Evolutionary conservation across 1,284 basidiomycete genomes (phyloP).

Genomic region (Apiotrichum veenhuisii): DNA sequence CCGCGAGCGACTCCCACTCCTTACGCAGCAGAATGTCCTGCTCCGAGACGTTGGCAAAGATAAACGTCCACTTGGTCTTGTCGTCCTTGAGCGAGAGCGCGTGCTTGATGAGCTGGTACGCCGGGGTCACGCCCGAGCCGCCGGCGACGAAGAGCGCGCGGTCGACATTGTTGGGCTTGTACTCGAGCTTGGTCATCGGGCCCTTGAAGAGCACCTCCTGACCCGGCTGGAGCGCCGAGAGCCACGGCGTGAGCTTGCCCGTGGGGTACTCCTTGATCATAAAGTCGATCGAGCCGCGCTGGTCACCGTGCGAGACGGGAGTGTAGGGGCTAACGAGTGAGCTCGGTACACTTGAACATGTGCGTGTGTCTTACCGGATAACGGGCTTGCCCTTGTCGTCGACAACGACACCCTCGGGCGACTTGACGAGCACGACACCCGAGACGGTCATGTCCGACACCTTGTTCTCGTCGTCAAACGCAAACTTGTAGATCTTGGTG

Average conservation of each 20-base stretch:
- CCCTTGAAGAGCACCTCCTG: conserved; percentile 85
- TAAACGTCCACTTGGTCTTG: conserved; percentile 90
- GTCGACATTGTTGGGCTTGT: conserved; percentile 79
- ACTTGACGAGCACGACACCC: conserved; percentile 56
- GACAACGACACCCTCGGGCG: conserved; percentile 51
- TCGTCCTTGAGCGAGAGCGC: conserved; percentile 68
- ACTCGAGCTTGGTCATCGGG: conserved; percentile 77
- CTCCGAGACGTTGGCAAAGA: conserved; percentile 89
- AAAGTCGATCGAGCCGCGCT: conserved; percentile 70
- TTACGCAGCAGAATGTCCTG: conserved; percentile 83
- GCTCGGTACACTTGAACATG: too few relatives aligned
- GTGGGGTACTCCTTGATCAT: conserved; percentile 70
- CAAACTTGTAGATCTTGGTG: conserved; percentile 77
- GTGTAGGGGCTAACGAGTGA: conserved; percentile 63
- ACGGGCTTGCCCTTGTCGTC: conserved; percentile 83
- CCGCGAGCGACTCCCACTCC: conserved; percentile 71
- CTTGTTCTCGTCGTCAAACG: conserved; percentile 62
- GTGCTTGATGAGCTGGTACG: conserved; percentile 62
- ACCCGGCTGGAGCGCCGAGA: conserved; percentile 68
- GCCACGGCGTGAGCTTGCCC: conserved; percentile 74
- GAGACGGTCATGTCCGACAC: conserved; percentile 65
- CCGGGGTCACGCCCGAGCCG: conserved; percentile 53
- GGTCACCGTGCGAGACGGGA: conserved; percentile 68
- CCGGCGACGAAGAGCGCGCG: conserved; percentile 85
- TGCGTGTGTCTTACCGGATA: conserved; percentile 57